Conservation (phyloP, 2,329 filamentous ascomycete genomes). For the Aspergillus calidoustus region DNA sequence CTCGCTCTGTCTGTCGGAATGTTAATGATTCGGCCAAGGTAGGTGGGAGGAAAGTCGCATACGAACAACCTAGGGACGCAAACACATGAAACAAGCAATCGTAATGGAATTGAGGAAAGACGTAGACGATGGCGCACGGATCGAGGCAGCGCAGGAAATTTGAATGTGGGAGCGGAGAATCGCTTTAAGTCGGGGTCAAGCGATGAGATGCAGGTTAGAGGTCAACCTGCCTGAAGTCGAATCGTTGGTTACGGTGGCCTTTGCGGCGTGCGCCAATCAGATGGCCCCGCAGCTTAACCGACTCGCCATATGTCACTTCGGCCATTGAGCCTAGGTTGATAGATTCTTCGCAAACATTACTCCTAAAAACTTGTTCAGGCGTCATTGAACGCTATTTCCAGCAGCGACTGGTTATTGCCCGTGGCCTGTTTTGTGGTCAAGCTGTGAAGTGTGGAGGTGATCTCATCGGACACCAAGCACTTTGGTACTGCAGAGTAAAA, state of each 20-base stretch:
- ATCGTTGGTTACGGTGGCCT: conserved; percentile 41
- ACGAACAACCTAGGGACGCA: conserved; percentile 23
- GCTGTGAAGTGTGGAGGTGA: background rate
- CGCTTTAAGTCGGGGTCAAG: conserved; percentile 17
- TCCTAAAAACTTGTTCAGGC: background rate
- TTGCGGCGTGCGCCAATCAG: conserved; percentile 43
- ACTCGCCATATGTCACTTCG: background rate
- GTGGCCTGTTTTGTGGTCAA: background rate
- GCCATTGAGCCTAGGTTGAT: background rate
- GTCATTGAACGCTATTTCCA: background rate
- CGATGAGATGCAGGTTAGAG: conserved; percentile 29
- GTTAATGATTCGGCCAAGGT: conserved; percentile 25
- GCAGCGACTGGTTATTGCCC: background rate
- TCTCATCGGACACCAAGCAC: background rate
- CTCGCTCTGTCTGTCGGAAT: conserved; percentile 27
- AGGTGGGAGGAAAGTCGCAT: conserved; percentile 20
- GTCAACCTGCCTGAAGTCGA: conserved; percentile 5
- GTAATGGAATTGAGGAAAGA: conserved; percentile 6
- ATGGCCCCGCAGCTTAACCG: conserved; percentile 28
- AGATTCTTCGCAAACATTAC: background rate
- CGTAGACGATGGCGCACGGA: conserved; percentile 19
- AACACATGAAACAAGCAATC: background rate
- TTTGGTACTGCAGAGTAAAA: background rate
- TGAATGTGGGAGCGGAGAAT: conserved; percentile 20
- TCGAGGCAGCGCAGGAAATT: conserved; percentile 21